These are phyloP conservation scores for Primulina eburnea DNA, from an alignment of 257 asterid species.

Conservation along the genomic window DNA sequence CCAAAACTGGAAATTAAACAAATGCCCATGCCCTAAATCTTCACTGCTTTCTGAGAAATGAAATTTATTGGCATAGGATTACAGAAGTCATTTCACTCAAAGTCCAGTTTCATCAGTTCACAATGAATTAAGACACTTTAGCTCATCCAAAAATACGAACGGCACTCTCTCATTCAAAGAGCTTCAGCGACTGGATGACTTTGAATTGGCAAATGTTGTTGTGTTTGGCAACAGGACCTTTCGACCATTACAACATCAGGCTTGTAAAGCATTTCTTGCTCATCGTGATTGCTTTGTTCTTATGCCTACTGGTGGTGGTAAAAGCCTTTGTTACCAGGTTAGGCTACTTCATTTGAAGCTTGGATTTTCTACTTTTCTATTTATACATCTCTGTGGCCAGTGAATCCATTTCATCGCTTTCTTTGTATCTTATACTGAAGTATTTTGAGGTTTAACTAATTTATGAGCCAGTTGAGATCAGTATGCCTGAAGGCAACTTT, in stretches of 20 bases:
- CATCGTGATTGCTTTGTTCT: slow-evolving; percentile 85
- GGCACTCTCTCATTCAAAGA: slow-evolving; percentile 61
- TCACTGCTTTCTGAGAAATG: slow-evolving; percentile 21
- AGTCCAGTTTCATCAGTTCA: slow-evolving; percentile 48
- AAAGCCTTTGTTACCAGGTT: slow-evolving; percentile 99
- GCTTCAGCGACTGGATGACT: slow-evolving; percentile 70
- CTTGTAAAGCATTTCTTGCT: slow-evolving; percentile 63
- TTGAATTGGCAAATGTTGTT: slow-evolving; percentile 87
- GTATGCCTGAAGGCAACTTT: slow-evolving; percentile 6
- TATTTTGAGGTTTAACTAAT: slow-evolving; percentile 19
- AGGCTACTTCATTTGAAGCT: slow-evolving; percentile 26
- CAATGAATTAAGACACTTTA: slow-evolving; percentile 27
- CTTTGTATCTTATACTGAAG: slow-evolving; percentile 14
- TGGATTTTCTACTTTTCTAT: slow-evolving; percentile 1
- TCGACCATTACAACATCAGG: slow-evolving; percentile 83
- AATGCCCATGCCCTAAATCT: slow-evolving; percentile 4
- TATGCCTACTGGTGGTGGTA: slow-evolving; percentile 99
- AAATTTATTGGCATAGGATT: slow-evolving; percentile 40
- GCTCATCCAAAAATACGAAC: slow-evolving; percentile 26
- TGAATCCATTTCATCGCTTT: slow-evolving; percentile 7
- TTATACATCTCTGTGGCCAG: slow-evolving; percentile 20
- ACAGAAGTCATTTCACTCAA: slow-evolving; percentile 39
- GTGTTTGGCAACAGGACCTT: slow-evolving; percentile 81
- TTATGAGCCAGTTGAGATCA: slow-evolving; percentile 15
- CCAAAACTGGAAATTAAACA: slow-evolving; percentile 10